Base-by-base conservation (phyloP, 2,329 filamentous ascomycete species). In the Fusarium albosuccineum region DNA sequence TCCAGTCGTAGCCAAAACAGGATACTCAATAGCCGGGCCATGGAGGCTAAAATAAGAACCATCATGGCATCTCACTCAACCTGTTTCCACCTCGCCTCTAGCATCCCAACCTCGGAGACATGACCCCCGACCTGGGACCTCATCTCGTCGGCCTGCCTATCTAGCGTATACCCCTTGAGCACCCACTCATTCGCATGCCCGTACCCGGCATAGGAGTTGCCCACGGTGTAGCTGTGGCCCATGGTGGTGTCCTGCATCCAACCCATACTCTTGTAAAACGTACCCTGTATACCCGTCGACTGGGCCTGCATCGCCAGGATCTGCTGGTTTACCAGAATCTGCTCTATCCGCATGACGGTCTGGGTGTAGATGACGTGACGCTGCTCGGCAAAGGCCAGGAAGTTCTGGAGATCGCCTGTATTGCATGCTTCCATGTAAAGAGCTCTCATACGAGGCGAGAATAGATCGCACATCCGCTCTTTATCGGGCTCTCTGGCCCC, bases 371-470 rank as follows among this genome's bases (percentile, higher is more conserved):
- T 70, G 2, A 52, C 13, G 6, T 73, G 77, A 5, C 73, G 61
- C 7, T 72, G 71, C 13, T 61, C 67, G 1, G 76, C 72, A 4
- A 64, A 61, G 2, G 57, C 48, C 0, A 80, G 61, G 30, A 82
- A 64, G 2, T 58, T 50, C 5, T 74, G 62, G 1, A 74, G 67
- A 34, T 73, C 66, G 1, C 51, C 64, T 5, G 68, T 54, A 6
- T 42, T 39, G 45, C 77, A 77, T 3, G 77, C 77, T 26, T 75
- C 67, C 2, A 55, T 58, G 62, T 78, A 80, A 0, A 79, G 49
- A 0, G 60, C 48, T 7, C 79, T 76, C 74, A 81, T 80, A 10
- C 78, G 78, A 26, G 73, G 69, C 6, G 77, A 79, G 58, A 78
- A 81, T 42, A 80, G 62, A 45, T 80, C 78, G 63, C 79, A 81